Conservation (phyloP, 371 early-diverging fungal genomes). For the Mucor sp. region DNA sequence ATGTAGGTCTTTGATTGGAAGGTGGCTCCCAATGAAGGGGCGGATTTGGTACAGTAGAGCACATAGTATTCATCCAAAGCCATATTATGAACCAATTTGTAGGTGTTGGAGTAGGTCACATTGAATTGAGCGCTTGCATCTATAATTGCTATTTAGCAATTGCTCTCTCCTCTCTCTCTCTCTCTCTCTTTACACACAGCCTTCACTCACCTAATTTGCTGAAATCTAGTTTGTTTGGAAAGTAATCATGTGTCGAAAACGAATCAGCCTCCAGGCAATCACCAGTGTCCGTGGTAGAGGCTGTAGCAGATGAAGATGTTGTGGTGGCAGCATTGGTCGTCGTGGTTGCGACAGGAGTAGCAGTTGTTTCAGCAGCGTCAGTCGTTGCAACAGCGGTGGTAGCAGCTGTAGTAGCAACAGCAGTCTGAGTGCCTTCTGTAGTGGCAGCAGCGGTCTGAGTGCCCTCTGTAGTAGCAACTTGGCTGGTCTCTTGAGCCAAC, state of each 20-base stretch:
- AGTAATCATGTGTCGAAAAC: conserved; percentile 20
- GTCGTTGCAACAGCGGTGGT: conserved; percentile 1
- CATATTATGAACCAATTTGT: conserved; percentile 31
- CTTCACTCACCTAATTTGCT: conserved; percentile 12
- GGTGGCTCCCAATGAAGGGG: conserved; percentile 21
- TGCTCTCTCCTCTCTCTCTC: no score
- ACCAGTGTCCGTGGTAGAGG: not conserved
- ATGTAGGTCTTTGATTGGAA: conserved; percentile 31
- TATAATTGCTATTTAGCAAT: not conserved
- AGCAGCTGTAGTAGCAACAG: not conserved
- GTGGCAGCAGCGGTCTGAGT: not conserved
- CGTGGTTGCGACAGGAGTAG: not conserved
- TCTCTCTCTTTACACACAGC: not conserved
- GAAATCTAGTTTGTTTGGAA: conserved; percentile 19
- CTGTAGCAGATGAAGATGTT: not conserved
- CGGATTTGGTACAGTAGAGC: conserved; percentile 28
- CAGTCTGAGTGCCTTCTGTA: not conserved
- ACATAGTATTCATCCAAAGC: conserved; percentile 29
- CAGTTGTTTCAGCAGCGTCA: conserved; percentile 2
- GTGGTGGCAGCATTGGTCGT: conserved; percentile 6
- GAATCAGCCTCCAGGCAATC: conserved; percentile 26
- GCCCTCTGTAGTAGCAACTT: conserved; percentile 2
- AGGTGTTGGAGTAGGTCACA: conserved; percentile 29
- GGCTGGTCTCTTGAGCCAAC: conserved; percentile 8
- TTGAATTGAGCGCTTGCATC: conserved; percentile 21